A percentile compares a stretch with the other conserved stretches of the same genome.
Evolutionary conservation across 225 moss, liverwort and hornwort species (phyloP).

Genomic region (Marchantia polymorpha): DNA sequence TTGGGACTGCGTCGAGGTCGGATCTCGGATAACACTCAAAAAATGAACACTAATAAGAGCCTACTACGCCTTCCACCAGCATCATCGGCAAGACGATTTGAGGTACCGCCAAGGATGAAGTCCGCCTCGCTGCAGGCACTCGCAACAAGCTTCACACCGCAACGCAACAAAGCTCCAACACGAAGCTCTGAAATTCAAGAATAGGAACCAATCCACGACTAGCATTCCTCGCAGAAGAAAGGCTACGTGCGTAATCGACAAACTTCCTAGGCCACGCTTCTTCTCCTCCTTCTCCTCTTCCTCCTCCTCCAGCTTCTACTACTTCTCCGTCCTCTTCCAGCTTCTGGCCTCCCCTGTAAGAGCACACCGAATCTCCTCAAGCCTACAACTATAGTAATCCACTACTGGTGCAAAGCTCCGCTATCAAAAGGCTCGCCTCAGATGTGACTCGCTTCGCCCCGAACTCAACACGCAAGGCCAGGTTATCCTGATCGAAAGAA

Average conservation of each 20-base stretch:
- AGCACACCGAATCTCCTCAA: slow-evolving; percentile 10
- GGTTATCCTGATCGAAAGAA: slow-evolving; percentile 4
- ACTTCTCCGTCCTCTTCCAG: background rate
- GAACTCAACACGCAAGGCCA: background rate
- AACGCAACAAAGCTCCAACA: background rate
- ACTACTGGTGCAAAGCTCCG: slow-evolving; percentile 13
- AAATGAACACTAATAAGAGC: slow-evolving; percentile 1
- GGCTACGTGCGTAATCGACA: slow-evolving; percentile 1
- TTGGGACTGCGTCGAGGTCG: background rate
- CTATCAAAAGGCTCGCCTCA: background rate
- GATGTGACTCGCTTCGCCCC: background rate
- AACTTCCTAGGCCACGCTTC: background rate
- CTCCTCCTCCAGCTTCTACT: background rate
- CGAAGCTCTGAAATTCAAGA: slow-evolving; percentile 3
- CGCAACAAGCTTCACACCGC: background rate
- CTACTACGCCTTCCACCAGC: background rate
- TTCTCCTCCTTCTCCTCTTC: background rate
- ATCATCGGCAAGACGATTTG: background rate
- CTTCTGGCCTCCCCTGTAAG: slow-evolving; percentile 7
- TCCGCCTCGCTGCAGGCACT: background rate
- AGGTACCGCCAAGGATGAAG: background rate
- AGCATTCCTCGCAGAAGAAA: slow-evolving; percentile 4
- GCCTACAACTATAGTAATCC: slow-evolving; percentile 12
- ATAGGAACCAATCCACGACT: background rate
- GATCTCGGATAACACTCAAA: slow-evolving; percentile 5